These are phyloP conservation scores for Cladosporium sp. DNA, from an alignment of 2,329 filamentous ascomycete genomes.

Conservation along the genomic window DNA sequence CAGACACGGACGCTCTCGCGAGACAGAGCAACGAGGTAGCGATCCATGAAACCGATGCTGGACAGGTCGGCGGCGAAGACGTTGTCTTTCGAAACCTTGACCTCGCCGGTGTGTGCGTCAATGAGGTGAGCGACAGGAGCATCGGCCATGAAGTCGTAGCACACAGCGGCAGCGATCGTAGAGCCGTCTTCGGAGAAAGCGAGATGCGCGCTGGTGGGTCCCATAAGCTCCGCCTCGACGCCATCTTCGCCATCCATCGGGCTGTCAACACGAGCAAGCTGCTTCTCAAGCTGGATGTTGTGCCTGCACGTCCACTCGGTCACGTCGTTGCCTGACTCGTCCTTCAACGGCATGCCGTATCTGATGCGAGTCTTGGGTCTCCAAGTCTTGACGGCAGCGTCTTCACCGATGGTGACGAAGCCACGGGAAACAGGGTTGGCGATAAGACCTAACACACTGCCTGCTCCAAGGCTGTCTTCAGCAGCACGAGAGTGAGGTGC, in stretches of 20 bases:
- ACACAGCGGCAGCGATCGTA: constrained; percentile 58
- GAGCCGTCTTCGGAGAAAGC: constrained; percentile 84
- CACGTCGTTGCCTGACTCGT: constrained; percentile 35
- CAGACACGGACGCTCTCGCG: constrained; percentile 73
- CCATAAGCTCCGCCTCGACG: constrained; percentile 37
- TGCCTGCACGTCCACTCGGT: constrained; percentile 72
- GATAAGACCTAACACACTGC: constrained; percentile 69
- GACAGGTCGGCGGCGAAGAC: constrained; percentile 43
- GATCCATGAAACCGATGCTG: constrained; percentile 67
- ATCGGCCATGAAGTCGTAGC: constrained; percentile 39
- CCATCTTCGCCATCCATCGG: constrained; percentile 37
- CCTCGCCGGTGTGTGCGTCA: constrained; percentile 66
- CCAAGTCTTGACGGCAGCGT: constrained; percentile 79
- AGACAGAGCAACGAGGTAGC: constrained; percentile 74
- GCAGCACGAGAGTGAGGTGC: constrained; percentile 64
- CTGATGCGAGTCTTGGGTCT: constrained; percentile 68
- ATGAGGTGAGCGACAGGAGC: constrained; percentile 71
- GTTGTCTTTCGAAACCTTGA: constrained; percentile 64
- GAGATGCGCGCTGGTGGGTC: constrained; percentile 59
- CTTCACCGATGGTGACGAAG: constrained; percentile 83
- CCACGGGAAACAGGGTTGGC: constrained; percentile 67
- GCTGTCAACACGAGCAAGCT: constrained; percentile 29
- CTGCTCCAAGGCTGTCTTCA: constrained; percentile 37
- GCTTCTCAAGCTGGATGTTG: constrained; percentile 47
- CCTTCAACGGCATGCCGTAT: constrained; percentile 66